These are phyloP conservation scores for Dimargaris xerosporica DNA, from an alignment of 192 early-diverging fungal genomes.

Conservation along the genomic window DNA sequence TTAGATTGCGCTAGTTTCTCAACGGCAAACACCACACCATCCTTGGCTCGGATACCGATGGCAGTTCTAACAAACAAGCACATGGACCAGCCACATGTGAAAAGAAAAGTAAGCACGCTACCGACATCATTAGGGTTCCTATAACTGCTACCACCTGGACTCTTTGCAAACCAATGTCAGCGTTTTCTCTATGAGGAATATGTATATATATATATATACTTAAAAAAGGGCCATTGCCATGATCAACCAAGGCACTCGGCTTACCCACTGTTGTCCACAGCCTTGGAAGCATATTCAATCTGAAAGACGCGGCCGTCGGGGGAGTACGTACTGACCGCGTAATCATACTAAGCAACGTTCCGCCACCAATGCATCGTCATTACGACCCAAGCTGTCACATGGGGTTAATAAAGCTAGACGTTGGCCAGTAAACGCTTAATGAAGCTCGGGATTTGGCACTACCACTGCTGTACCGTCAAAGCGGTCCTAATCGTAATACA, in stretches of 20 bases:
- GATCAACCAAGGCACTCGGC: too few relatives aligned
- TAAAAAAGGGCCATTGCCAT: too few relatives aligned
- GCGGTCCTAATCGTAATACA: too few relatives aligned
- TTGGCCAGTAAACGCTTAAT: too few relatives aligned
- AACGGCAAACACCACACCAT: conserved; percentile 91
- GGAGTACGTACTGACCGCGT: conserved; percentile 96
- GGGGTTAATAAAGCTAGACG: too few relatives aligned
- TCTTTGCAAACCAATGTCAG: not conserved
- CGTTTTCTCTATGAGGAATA: not conserved
- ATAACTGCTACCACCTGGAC: not conserved
- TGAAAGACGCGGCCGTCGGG: conserved; percentile 99
- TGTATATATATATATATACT: not conserved
- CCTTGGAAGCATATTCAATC: conserved; percentile 96
- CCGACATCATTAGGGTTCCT: not conserved
- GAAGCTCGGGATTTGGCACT: too few relatives aligned
- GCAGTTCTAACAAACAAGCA: conserved; percentile 46
- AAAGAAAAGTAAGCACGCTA: not conserved
- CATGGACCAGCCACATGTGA: conserved; percentile 8
- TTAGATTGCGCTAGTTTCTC: conserved; percentile 94
- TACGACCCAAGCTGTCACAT: too few relatives aligned
- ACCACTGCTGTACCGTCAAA: too few relatives aligned
- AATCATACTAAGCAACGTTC: conserved; percentile 74
- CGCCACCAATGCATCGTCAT: too few relatives aligned
- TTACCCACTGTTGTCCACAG: conserved; percentile 97
- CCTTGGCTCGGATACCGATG: conserved; percentile 85